Conservation (phyloP, 768 basidiomycete species). For the Lentinula aciculospora region DNA sequence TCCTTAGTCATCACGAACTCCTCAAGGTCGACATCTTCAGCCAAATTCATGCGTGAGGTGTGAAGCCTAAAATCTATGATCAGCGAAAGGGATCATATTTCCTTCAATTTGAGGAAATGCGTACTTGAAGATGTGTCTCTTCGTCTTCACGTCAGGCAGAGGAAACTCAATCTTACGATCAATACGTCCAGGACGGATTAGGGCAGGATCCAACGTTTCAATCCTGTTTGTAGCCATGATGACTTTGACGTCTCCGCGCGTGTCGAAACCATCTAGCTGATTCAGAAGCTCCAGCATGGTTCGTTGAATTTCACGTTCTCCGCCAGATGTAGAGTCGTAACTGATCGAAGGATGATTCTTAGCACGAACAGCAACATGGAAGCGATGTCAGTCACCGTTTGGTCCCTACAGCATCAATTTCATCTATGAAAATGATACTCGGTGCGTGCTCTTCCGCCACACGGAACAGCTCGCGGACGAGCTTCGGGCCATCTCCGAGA, state of each 20-base stretch:
- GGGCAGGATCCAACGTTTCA: slow-evolving; percentile 93
- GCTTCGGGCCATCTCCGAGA: slow-evolving; percentile 96
- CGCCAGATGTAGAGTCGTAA: slow-evolving; percentile 97
- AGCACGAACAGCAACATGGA: background rate
- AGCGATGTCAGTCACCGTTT: slow-evolving; percentile 65
- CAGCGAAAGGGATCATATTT: background rate
- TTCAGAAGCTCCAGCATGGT: slow-evolving; percentile 99
- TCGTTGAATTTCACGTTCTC: slow-evolving; percentile 97
- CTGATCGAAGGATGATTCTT: slow-evolving; percentile 31
- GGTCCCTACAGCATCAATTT: slow-evolving; percentile 97
- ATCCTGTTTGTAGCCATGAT: slow-evolving; percentile 99
- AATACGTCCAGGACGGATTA: slow-evolving; percentile 97
- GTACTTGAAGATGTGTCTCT: slow-evolving; percentile 95
- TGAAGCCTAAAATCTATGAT: slow-evolving; percentile 52
- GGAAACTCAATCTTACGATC: slow-evolving; percentile 99
- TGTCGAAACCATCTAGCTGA: slow-evolving; percentile 99
- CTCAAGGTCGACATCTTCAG: slow-evolving; percentile 86
- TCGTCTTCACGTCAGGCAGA: slow-evolving; percentile 96
- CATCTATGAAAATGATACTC: slow-evolving; percentile 98
- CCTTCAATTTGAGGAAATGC: slow-evolving; percentile 10
- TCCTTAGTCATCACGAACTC: slow-evolving; percentile 96
- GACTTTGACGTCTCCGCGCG: slow-evolving; percentile 98
- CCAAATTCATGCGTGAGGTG: slow-evolving; percentile 91
- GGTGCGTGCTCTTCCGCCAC: slow-evolving; percentile 98
- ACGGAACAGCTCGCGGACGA: slow-evolving; percentile 94